Percentiles rank a stretch among this genome's conserved stretches.
These are phyloP conservation scores for Candida nemodendra DNA, from an alignment of 805 yeast species.

Conservation along the genomic window DNA sequence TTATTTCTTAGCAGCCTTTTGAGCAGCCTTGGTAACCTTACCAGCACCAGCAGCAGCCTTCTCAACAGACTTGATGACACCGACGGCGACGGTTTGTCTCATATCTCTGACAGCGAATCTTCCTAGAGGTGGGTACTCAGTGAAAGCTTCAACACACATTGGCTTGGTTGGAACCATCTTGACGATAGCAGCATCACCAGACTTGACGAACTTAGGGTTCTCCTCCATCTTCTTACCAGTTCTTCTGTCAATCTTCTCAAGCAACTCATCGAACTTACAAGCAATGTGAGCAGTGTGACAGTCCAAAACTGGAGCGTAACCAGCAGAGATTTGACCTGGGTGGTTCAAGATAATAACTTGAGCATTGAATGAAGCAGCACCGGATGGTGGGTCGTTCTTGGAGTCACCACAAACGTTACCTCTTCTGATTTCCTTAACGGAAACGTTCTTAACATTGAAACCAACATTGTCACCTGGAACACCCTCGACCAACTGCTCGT, in stretches of 20 bases:
- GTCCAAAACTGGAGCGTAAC: conserved; percentile 89
- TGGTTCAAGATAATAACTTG: conserved; percentile 87
- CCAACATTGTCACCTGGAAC: conserved; percentile 91
- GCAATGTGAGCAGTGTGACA: conserved; percentile 94
- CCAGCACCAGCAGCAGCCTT: conserved; percentile 79
- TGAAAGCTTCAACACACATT: conserved; percentile 92
- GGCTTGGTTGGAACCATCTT: conserved; percentile 86
- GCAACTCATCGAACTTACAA: conserved; percentile 59
- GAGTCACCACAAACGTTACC: conserved; percentile 93
- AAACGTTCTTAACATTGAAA: conserved; percentile 87
- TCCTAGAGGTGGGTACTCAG: conserved; percentile 95
- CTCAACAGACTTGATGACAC: conserved; percentile 95
- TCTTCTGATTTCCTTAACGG: conserved; percentile 86
- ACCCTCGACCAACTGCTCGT: conserved; percentile 76
- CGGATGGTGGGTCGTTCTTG: conserved; percentile 85
- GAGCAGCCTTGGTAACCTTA: conserved; percentile 97
- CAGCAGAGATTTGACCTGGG: conserved; percentile 89
- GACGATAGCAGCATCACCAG: conserved; percentile 96
- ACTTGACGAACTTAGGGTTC: conserved; percentile 88
- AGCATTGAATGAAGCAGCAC: conserved; percentile 67
- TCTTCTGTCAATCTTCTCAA: conserved; percentile 59
- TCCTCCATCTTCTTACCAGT: conserved; percentile 77
- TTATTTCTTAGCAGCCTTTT: conserved; percentile 76
- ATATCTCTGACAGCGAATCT: conserved; percentile 99
- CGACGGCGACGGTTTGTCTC: conserved; percentile 99